Evolutionary conservation across 352 stramenopile genomes (phyloP), one percentile per base, ranked within the genome.

Genomic region (Phytophthora pluvialis): DNA sequence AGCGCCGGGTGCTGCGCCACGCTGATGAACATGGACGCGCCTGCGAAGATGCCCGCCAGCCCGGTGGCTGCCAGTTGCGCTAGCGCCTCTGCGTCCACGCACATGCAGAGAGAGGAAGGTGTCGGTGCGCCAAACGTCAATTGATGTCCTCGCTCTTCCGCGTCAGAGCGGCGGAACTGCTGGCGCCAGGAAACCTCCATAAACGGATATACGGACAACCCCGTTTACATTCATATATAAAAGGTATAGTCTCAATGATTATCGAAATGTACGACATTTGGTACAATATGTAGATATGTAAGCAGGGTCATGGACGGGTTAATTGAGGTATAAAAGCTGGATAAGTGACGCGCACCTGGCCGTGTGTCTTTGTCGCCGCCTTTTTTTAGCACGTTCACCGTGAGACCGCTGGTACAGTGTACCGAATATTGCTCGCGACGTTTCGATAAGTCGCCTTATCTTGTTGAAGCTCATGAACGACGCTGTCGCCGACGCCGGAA

Each of bases 1-100:
- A 93, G 71, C 45, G 82, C 81, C 38, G 85, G 85, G 33, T 91
- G 85, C 67, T 91, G 85, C 44, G 83, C 85, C 54, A 90, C 68
- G 16, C 72, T 85, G 64, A 93, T 91, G 69, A 82, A 93, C 33
- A 72, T 77, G 33, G 82, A 75, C 11, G 82, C 85, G 16, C 85
- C 85, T 4, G 80, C 80, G 64, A 91, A 93, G 33, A 90, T 60
- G n/a, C 82, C 82, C 5, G 83, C 83, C 33, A 90, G 59, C 0
- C 77, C 78, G 18, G 83, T 82, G 42, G 83, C 83, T 8, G 71
- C 71, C 54, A 91, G 64, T 49, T 91, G 81, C 40, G 79, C 80
- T 35, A 88, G 53, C 52, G 77, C 82, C 72, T 89, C 83, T n/a
- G 80, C 68, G 72, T 81, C 72, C 50, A 81, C 55, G 54, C 64